Conservation (phyloP, 1,139 yeast species). For the Komagataea norvegica region DNA sequence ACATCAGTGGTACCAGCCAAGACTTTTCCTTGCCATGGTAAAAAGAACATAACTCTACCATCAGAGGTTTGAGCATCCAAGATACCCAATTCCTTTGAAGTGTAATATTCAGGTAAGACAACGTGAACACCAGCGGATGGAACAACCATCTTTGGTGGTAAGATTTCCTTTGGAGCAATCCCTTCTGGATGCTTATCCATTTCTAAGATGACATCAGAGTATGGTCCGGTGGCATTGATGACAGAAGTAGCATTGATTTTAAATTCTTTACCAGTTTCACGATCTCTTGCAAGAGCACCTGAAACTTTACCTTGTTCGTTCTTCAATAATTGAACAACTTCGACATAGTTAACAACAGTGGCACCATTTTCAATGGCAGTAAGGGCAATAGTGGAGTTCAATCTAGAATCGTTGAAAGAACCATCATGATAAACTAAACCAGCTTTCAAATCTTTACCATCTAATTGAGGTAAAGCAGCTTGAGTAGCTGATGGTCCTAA, state of each 20-base stretch:
- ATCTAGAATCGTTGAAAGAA: constrained; percentile 86
- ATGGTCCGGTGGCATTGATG: constrained; percentile 94
- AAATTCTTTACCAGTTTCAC: constrained; percentile 63
- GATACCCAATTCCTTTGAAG: constrained; percentile 84
- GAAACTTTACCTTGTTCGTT: constrained; percentile 50
- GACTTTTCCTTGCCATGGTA: constrained; percentile 98
- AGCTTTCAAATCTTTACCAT: constrained; percentile 75
- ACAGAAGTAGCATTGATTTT: constrained; percentile 65
- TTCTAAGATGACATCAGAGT: constrained; percentile 76
- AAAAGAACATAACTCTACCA: constrained; percentile 94
- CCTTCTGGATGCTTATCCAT: constrained; percentile 77
- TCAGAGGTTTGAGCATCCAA: constrained; percentile 90
- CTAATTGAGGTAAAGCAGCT: constrained; percentile 85
- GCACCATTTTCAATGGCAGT: constrained; percentile 89
- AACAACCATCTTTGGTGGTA: constrained; percentile 74
- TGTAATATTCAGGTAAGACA: constrained; percentile 86
- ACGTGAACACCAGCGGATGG: constrained; percentile 95
- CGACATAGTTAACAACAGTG: constrained; percentile 80
- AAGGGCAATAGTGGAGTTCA: constrained; percentile 80
- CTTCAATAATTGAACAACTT: constrained; percentile 72
- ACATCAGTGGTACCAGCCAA: constrained; percentile 96
- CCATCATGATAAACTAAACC: constrained; percentile 95
- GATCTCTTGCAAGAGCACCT: constrained; percentile 75
- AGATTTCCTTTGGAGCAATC: constrained; percentile 47
- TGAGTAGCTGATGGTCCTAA: constrained; percentile 64